Evolutionary conservation across 2,329 filamentous ascomycete species (phyloP).

Genomic region (Fusarium buxicola): DNA sequence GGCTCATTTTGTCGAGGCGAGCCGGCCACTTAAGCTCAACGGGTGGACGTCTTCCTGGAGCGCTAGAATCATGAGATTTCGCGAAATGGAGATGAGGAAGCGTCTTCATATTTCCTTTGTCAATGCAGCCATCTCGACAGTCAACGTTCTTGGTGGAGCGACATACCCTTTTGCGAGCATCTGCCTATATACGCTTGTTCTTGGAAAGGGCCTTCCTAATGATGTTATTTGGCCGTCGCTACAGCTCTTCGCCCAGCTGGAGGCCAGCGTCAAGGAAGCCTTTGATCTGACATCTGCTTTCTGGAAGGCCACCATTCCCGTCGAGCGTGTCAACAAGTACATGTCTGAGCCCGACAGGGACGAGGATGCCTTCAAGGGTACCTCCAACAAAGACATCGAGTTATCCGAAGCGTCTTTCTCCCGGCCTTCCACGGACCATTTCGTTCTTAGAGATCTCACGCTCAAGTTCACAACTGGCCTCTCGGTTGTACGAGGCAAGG

Average conservation of each 20-base stretch:
- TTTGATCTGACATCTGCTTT: slow-evolving; percentile 80
- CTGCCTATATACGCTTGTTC: slow-evolving; percentile 80
- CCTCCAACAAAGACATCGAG: slow-evolving; percentile 55
- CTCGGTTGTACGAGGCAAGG: slow-evolving; percentile 68
- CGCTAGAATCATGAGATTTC: slow-evolving; percentile 51
- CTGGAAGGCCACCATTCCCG: slow-evolving; percentile 84
- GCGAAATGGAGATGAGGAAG: slow-evolving; percentile 52
- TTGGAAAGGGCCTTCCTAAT: slow-evolving; percentile 75
- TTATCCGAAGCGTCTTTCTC: slow-evolving; percentile 77
- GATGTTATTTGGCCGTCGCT: slow-evolving; percentile 90
- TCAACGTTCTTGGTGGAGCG: slow-evolving; percentile 78
- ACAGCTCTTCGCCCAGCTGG: slow-evolving; percentile 81
- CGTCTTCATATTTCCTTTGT: slow-evolving; percentile 52
- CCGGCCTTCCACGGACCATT: slow-evolving; percentile 76
- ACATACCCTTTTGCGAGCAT: slow-evolving; percentile 85
- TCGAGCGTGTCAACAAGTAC: slow-evolving; percentile 84
- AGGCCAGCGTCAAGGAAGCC: slow-evolving; percentile 77
- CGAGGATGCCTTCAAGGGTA: slow-evolving; percentile 55
- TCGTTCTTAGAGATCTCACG: slow-evolving; percentile 61
- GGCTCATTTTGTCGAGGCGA: slow-evolving; percentile 87
- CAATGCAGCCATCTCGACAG: slow-evolving; percentile 67
- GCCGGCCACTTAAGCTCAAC: slow-evolving; percentile 70
- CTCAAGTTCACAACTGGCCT: slow-evolving; percentile 62
- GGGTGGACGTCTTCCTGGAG: slow-evolving; percentile 55
- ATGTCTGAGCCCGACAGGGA: slow-evolving; percentile 87